These are phyloP conservation scores for Zizania latifolia DNA, from an alignment of 176 grass and related monocot species.

Conservation along the genomic window DNA sequence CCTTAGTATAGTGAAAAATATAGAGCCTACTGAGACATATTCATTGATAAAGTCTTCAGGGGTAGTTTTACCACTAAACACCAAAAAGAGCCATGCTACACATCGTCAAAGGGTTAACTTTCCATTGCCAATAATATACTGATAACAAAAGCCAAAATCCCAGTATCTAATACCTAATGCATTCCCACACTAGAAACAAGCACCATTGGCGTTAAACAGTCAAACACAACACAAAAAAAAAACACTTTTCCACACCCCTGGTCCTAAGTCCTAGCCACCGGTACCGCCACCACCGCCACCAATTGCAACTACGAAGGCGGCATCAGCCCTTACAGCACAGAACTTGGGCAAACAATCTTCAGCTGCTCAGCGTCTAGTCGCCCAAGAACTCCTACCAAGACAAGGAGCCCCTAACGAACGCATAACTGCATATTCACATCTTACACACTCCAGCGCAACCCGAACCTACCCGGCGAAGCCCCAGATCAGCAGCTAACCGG, in stretches of 20 bases:
- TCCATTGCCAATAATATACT: not conserved
- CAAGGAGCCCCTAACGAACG: not conserved
- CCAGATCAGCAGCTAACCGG: not conserved
- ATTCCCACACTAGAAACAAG: not conserved
- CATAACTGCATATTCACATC: not conserved
- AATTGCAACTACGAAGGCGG: not conserved
- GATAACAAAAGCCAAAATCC: not conserved
- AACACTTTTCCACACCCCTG: not conserved
- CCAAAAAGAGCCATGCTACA: not conserved
- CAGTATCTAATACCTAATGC: not conserved
- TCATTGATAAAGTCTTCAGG: not conserved
- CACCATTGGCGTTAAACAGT: not conserved
- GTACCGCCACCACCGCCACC: slow-evolving; percentile 14
- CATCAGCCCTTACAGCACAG: not conserved
- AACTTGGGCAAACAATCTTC: slow-evolving; percentile 1
- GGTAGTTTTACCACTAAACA: not conserved
- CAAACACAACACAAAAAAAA: not conserved
- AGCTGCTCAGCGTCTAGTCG: not conserved
- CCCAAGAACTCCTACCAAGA: not conserved
- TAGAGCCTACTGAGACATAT: not conserved
- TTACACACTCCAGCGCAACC: not conserved
- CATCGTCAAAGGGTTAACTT: not conserved
- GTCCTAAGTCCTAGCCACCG: not conserved
- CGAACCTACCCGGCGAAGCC: not conserved
- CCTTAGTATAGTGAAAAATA: not conserved